Base-by-base conservation (phyloP, 441 rosid genomes). In the Eruca vesicaria region DNA sequence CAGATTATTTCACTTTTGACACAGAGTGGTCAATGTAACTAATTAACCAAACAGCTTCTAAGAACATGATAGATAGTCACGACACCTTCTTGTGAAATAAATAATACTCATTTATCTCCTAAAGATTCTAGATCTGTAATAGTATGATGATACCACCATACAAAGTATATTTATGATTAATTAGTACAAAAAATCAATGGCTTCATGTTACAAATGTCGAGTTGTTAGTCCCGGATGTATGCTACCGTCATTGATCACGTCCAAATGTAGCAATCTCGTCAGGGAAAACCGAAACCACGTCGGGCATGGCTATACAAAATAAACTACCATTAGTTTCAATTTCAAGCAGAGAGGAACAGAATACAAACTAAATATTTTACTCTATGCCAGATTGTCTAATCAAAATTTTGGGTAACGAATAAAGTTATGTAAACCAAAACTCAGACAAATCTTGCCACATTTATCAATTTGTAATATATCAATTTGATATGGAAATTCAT, bases 291-390 rank as follows among this genome's bases (percentile, higher is more conserved):
- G 71, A 56, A 65, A 64, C 45, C 12, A 73, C 58, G 0, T 5
- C 48, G 12, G 70, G 23, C 77, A 73, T 55, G 64, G 16, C 77
- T 73, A 56, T 15, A 15, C 1, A 58, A 28, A 56, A 38, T 5
- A 68, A 35, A 23, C 2, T 26, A 43, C 41, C 58, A 10, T 45
- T 66, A 43, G 0, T 9, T 23, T n/a, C n/a, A n/a, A n/a, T n/a
- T n/a, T n/a, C n/a, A n/a, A n/a, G n/a, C n/a, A n/a, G n/a, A n/a
- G n/a, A n/a, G n/a, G n/a, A n/a, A n/a, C n/a, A n/a, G n/a, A n/a
- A 23, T 23, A 23, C 26, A 23, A 43, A 28, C 55, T 4, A 20
- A 11, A 36, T 8, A 43, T 36, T 63, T 35, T 36, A 19, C 16
- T 35, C 63, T 57, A 58, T 0, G 16, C 21, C 32, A 12, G 16